Evolutionary conservation across 2,329 filamentous ascomycete genomes (phyloP), one percentile per base, ranked within the genome.

Genomic region (Monosporascus sp.): DNA sequence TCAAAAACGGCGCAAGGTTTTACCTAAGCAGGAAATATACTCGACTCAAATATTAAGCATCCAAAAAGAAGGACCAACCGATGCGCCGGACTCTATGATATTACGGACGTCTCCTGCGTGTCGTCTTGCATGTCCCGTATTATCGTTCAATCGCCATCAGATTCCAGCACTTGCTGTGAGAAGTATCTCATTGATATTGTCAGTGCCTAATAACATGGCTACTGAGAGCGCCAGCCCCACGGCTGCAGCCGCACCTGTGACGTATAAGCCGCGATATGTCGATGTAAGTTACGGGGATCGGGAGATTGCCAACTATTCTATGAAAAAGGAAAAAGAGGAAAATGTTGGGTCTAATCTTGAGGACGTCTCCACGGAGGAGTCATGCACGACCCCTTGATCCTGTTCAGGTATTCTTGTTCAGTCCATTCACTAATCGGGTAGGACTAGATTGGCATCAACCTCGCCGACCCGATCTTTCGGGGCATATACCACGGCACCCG

Each of bases 401-500:
- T 35, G 31, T 14, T 35, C 31, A 14, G 11, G 4, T 14, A 18
- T n/a, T 24, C 40, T 50, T 35, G 26, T 44, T 38, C 15, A 45
- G 11, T 14, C 26, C n/a, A 41, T 38, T 48, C n/a, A 51, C 58
- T 63, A 35, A 63, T 58, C 40, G 5, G 40, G 9, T 20, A 43
- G 18, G 3, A 24, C 22, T 68, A 87, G 84, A 87, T 99, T 65
- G 94, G 93, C 54, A 97, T 99, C 78, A 99, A 99, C 71, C 81
- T 99, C 52, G 89, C 92, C 51, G 94, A 99, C 66, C 89, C 89
- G 50, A 90, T 97, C 55, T 99, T 93, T 71, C 82, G 84, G 47
- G 94, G 94, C 49, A 73, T 82, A 43, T 95, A 97, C 67, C 87
- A 95, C 66, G 90, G 89, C 64, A 91, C 86, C 57, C 79, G 89